Base-by-base conservation (phyloP, 257 asterid genomes). In the Thymus mandschuricus region DNA sequence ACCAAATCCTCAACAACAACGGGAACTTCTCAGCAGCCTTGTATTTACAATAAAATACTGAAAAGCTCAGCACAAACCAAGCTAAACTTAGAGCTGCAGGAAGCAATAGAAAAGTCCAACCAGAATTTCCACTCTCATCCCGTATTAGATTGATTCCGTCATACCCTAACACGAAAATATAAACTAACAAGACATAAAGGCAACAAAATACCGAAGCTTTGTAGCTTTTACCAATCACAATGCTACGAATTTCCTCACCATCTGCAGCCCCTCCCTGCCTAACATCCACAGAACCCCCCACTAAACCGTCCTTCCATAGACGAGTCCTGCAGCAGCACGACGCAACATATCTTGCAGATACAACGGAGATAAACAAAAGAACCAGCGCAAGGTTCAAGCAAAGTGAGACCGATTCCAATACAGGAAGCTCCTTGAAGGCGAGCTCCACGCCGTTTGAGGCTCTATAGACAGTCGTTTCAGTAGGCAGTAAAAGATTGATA, bases 1-100 rank as follows among this genome's bases (percentile, higher is more conserved):
- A 92, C 98, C 98, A 92, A 60, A 88, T 77, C 74, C 98, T 90
- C 75, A 80, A 70, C 73, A 92, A 68, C 69, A 86, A 43, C 0
- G 88, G 90, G 45, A 86, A 87, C 67, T 80, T 90, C 79, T 81
- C 92, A 46, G 69, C 58, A 55, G 73, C 81, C 72, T 84, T 85
- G 66, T 71, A 78, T 71, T 84, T 87, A 30, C 90, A 83, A 66
- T 88, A 74, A 81, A 88, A 85, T 28, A 81, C 85, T 6, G 87
- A 77, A 73, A 88, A 87, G 82, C 96, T 85, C 62, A 92, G 83
- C 60, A 85, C 96, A 81, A 81, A 73, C 97, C 97, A 92, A 66
- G 96, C 82, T 63, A 87, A 71, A 73, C 86, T 58, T 79, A 83
- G 90, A 52, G 82, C 76, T 35, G 89, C 84, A 76, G 97, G 98